Conservation (phyloP, 805 yeast species). For the Candida insectorum region DNA sequence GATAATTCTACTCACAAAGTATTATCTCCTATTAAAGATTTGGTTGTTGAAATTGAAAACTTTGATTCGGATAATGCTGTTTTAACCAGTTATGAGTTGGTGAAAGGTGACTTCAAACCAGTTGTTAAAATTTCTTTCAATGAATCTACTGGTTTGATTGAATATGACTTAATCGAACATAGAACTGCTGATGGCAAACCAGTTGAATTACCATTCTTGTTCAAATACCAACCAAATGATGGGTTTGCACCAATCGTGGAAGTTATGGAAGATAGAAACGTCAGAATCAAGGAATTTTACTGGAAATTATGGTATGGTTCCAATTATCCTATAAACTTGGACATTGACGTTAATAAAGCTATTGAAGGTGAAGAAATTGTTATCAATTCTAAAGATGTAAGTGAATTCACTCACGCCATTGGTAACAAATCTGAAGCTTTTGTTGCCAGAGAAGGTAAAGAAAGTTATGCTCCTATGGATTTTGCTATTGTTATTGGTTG, state of each 20-base stretch:
- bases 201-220: conserved; percentile 72
- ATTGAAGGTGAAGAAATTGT: conserved; percentile 68
- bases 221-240: conserved; percentile 73
- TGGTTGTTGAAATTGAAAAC: conserved; percentile 55
- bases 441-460: conserved; percentile 81
- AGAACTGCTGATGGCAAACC: conserved; percentile 79
- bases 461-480: conserved; percentile 95
- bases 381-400: conserved; percentile 72
- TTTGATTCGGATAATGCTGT: conserved; percentile 45
- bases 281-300: conserved; percentile 91
- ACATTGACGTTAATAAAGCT: conserved; percentile 66
- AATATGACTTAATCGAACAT: conserved; percentile 76
- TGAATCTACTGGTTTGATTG: conserved; percentile 52
- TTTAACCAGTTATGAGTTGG: conserved; percentile 63
- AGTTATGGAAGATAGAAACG: conserved; percentile 85
- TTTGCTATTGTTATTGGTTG: conserved; percentile 98
- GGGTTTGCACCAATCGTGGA: conserved; percentile 97
- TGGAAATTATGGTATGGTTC: conserved; percentile 95
- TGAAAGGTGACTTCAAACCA: conserved; percentile 66
- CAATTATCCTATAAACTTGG: conserved; percentile 55
- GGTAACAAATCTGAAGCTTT: conserved; percentile 97
- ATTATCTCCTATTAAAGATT: conserved; percentile 65
- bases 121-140: conserved; percentile 53
- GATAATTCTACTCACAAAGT: conserved; percentile 77
- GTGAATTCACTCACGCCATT: conserved; percentile 94